Evolutionary conservation across 2,329 filamentous ascomycete species (phyloP).

Genomic region (Colletotrichum echinochloae): DNA sequence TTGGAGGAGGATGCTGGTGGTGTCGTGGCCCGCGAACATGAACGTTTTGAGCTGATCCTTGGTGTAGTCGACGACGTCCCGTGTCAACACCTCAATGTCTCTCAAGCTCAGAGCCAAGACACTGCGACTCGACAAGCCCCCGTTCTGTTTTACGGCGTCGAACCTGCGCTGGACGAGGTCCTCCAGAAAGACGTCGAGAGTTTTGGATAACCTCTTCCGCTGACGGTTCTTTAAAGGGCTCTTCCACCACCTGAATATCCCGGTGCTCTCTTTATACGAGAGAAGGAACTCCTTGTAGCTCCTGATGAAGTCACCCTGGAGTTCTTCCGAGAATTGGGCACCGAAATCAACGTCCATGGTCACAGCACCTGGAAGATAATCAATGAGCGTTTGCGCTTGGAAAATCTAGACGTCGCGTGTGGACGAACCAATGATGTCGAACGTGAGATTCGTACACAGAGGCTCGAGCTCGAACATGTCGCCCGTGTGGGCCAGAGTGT

Average conservation of each 20-base stretch:
- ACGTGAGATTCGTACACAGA: conserved; percentile 50
- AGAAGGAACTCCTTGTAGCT: conserved; percentile 46
- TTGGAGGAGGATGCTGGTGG: conserved; percentile 52
- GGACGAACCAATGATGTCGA: conserved; percentile 51
- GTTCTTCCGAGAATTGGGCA: conserved; percentile 47
- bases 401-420: no score
- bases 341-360: conserved; percentile 51
- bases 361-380: conserved; percentile 45
- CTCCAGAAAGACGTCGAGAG: conserved; percentile 45
- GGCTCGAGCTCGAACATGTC: conserved; percentile 42
- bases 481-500: conserved; percentile 17
- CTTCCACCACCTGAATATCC: conserved; percentile 43
- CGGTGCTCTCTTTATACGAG: conserved; percentile 43
- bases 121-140: conserved; percentile 44
- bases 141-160: conserved; percentile 26
- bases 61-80: conserved; percentile 46
- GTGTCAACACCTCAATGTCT: conserved; percentile 45
- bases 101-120: conserved; percentile 51
- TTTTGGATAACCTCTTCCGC: conserved; percentile 41
- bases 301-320: conserved; percentile 46
- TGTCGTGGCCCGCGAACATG: conserved; percentile 57
- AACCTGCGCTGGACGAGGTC: conserved; percentile 45
- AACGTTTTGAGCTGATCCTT: conserved; percentile 55
- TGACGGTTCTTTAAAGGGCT: conserved; percentile 36
- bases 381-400: not conserved